Base-by-base conservation (phyloP, 139 green algal species). In the Auxenochlorella protothecoides region DNA sequence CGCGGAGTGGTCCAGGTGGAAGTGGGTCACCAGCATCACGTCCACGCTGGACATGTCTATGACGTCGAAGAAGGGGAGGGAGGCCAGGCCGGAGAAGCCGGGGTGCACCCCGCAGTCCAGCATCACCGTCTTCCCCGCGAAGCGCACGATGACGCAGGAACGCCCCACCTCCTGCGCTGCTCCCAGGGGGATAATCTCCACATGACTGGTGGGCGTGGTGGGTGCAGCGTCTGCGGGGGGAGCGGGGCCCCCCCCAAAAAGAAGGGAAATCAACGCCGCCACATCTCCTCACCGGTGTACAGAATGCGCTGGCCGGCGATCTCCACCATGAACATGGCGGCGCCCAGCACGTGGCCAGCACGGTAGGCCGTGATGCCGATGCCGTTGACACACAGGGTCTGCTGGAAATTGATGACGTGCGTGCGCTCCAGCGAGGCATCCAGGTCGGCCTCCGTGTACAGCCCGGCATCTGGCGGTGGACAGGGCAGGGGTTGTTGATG, bases 251-350 rank as follows among this genome's bases (percentile, higher is more conserved):
- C n/a, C n/a, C n/a, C n/a, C n/a, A n/a, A n/a, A n/a, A n/a, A n/a
- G n/a, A n/a, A n/a, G n/a, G n/a, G n/a, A n/a, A n/a, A n/a, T n/a
- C 27, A 44, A 44, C 27, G 27, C 27, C 27, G 27, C 27, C 27
- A 44, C 27, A 44, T 0, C 27, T 44, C 27, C 27, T 44, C 27
- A 44, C 91, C 92, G 2, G 95, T 99, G 85, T 99, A 99, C 61
- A 99, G 86, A 70, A 90, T 81, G 52, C 88, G 76, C 83, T 93
- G 84, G 59, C 95, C 94, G 27, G 77, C 90, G 27, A 98, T 91
- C 74, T 98, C 90, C 27, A 99, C 89, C 85, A 92, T 88, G 83
- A 98, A 99, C 95, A 99, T 99, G 55, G 91, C 92, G n/a, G 95
- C 95, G 12, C 95, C 95, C 76, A 99, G 79, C 64, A 99, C 94